Evolutionary conservation across 164 flowering plant genomes (phyloP), one percentile per base, ranked within the genome.

Genomic region (Tetrastigma voinierianum): DNA sequence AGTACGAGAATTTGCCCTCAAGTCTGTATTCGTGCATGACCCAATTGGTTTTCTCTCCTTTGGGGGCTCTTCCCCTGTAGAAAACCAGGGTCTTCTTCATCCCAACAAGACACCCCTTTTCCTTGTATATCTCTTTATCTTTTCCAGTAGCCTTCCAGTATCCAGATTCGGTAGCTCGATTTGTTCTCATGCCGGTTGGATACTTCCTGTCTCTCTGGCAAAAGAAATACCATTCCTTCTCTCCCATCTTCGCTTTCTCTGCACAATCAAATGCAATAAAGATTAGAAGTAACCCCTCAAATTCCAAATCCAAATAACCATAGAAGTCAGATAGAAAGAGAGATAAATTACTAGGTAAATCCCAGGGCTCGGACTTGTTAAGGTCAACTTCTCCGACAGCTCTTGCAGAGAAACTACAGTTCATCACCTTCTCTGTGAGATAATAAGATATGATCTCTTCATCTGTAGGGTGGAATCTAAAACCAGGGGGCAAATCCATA

Each of bases 141-240:
- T 86, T 86, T 10, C 90, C 90, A 1, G 90, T 86, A 3, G 87
- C 90, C 76, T 86, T 86, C 90, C 90, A 86, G 55, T 83, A 86
- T 5, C 90, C 90, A 1, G 87, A 69, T 54, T 72, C 82, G 0
- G 87, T 86, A 2, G 90, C 90, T 40, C 90, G 76, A 52, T 86
- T 86, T 12, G 90, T 86, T 66, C 90, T 78, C 83, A 77, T 77
- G 2, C 90, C 90, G 0, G 87, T 86, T 9, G 90, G 90, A 51
- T 86, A 86, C 72, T 86, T 86, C 57, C 87, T 69, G 57, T 86
- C 90, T 60, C 81, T 80, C 66, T 76, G 79, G 70, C 81, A 77
- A 53, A 86, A 86, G 67, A 83, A 83, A 59, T 82, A 86, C 81
- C 86, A 78, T 23, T 86, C 90, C 12, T 82, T 82, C 75, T 83